Evolutionary conservation across 805 yeast species (phyloP).

Genomic region (Yarrowia sp.): DNA sequence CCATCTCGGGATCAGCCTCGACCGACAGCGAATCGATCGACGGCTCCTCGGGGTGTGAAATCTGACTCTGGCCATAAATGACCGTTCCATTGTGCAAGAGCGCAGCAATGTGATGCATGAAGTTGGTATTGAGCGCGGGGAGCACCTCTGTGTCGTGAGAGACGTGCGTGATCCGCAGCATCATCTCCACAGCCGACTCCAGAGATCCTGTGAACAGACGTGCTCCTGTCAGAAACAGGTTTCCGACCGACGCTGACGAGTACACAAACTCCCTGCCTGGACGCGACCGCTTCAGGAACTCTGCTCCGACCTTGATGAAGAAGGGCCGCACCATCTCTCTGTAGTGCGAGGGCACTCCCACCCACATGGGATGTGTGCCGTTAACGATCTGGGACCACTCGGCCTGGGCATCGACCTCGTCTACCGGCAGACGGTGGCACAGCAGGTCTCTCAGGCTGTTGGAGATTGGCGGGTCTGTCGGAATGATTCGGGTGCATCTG

Average conservation of each 20-base stretch:
- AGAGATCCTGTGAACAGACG: constrained; percentile 79
- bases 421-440: constrained; percentile 52
- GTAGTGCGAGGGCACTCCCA: constrained; percentile 51
- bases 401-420: constrained; percentile 50
- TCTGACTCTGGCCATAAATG: constrained; percentile 89
- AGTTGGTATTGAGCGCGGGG: constrained; percentile 82
- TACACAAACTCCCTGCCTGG: constrained; percentile 62
- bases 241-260: constrained; percentile 81
- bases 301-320: constrained; percentile 74
- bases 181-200: constrained; percentile 77
- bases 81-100: constrained; percentile 62
- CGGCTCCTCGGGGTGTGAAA: constrained; percentile 67
- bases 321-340: constrained; percentile 76
- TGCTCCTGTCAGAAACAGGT: constrained; percentile 76
- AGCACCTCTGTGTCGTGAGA: constrained; percentile 55
- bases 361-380: constrained; percentile 74
- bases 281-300: constrained; percentile 64
- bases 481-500: constrained; percentile 69
- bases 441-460: constrained; percentile 42
- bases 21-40: neutral
- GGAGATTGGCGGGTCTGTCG: constrained; percentile 37
- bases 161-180: constrained; percentile 61
- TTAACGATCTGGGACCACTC: constrained; percentile 82
- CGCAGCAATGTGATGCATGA: constrained; percentile 84
- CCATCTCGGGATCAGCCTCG: constrained; percentile 7